These are phyloP conservation scores for Debaryomyces udenii DNA, from an alignment of 1,139 yeast genomes.

Conservation along the genomic window DNA sequence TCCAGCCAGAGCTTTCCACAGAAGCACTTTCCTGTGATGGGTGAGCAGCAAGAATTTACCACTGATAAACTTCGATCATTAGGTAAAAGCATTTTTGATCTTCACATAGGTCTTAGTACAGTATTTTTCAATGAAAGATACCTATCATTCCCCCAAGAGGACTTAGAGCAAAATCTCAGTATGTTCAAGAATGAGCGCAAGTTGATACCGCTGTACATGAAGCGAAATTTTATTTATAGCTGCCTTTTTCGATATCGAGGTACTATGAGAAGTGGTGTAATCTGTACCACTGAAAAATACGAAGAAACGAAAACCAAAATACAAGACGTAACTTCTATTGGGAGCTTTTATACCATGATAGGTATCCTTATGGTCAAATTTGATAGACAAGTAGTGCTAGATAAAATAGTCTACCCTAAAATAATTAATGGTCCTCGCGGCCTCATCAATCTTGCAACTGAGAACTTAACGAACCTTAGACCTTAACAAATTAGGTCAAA, in stretches of 20 bases:
- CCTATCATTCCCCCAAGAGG: slow-evolving; percentile 20
- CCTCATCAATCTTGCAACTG: slow-evolving; percentile 22
- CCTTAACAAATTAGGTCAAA: neutral
- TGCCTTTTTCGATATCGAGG: slow-evolving; percentile 37
- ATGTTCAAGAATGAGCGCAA: slow-evolving; percentile 23
- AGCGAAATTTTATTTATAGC: slow-evolving; percentile 28
- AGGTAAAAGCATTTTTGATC: slow-evolving; percentile 24
- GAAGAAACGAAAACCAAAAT: slow-evolving; percentile 18
- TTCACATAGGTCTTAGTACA: slow-evolving; percentile 18
- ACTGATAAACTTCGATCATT: slow-evolving; percentile 25
- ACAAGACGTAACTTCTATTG: slow-evolving; percentile 32
- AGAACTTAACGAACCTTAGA: slow-evolving; percentile 12
- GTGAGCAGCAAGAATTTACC: slow-evolving; percentile 8
- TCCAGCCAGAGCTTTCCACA: neutral
- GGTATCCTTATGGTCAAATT: slow-evolving; percentile 39
- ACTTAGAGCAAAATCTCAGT: slow-evolving; percentile 25
- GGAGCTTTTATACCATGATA: slow-evolving; percentile 43
- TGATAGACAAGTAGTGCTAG: slow-evolving; percentile 26
- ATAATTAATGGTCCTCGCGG: slow-evolving; percentile 35
- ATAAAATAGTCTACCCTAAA: slow-evolving; percentile 31
- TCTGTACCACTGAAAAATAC: slow-evolving; percentile 17
- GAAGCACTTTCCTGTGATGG: slow-evolving; percentile 7
- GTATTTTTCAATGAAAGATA: slow-evolving; percentile 12
- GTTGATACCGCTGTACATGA: slow-evolving; percentile 39
- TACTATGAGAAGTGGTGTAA: slow-evolving; percentile 23